Base-by-base conservation (phyloP, 495 filamentous ascomycete species). In the Trichoderma asperelloides region DNA sequence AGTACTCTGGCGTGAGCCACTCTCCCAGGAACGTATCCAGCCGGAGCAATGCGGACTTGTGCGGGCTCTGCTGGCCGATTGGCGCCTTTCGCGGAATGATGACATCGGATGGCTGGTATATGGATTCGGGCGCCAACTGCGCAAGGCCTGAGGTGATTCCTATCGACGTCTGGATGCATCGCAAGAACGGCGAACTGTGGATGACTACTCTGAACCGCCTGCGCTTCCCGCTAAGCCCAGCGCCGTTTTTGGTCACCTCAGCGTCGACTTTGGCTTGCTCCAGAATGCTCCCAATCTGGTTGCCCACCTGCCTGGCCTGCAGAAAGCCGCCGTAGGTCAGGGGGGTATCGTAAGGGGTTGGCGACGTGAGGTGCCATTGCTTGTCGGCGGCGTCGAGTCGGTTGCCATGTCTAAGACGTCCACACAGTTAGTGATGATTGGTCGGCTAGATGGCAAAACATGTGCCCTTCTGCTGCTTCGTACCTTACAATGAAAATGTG, bases 251-350 rank as follows among this genome's bases (percentile, higher is more conserved):
- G 18, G 27, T 74, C 68, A 68, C 79, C 74, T 77, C 74, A 5
- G 78, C 74, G 25, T 78, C 74, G 27, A 73, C 72, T 25, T 78
- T 76, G 55, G 77, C 74, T 30, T 82, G 78, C 67, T 77, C 84
- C 69, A 98, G 76, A 8, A 97, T 86, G 68, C 79, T 86, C 3
- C 87, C 88, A 66, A 99, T 96, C 47, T 92, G 86, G 21, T 83
- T 79, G 3, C 95, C 95, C 2, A 97, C 80, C 11, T 85, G 86
- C 68, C 89, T 88, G 64, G 89, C 87, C 74, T 97, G 94, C 23
- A 85, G 84, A 93, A 93, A 98, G 57, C 95, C 95, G 68, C 92
- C 89, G 73, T 97, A 98, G 18, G 93, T 97, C 62, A 99, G 83
- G 51, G 96, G 95, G 55, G 95, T 91, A 68, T 99, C 94, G 80